These are phyloP conservation scores for Croton setiger DNA, from an alignment of 441 rosid genomes.

Conservation along the genomic window DNA sequence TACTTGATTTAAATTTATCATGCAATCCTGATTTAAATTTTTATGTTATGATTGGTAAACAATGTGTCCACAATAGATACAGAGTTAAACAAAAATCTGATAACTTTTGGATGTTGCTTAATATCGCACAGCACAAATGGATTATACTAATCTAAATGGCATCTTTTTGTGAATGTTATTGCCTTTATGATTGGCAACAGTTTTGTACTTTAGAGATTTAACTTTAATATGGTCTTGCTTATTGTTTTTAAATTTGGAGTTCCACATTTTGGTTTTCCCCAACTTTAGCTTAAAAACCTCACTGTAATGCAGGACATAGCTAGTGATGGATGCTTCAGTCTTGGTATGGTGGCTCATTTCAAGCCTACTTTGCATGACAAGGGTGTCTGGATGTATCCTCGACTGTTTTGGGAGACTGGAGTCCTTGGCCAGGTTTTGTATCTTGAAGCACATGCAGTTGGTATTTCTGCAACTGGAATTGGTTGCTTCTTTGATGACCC, in stretches of 20 bases:
- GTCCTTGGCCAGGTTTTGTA: slow-evolving; percentile 81
- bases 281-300: slow-evolving; percentile 6
- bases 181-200: neutral
- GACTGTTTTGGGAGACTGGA: slow-evolving; percentile 92
- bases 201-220: neutral
- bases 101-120: neutral
- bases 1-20: no score
- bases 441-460: slow-evolving; percentile 83
- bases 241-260: neutral
- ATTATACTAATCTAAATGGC: no score
- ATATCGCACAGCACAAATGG: neutral
- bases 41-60: neutral
- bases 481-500: slow-evolving; percentile 96
- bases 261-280: slow-evolving; percentile 1
- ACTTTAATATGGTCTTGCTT: neutral
- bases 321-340: slow-evolving; percentile 87
- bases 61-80: neutral
- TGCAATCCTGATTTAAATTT: neutral
- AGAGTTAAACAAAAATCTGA: neutral
- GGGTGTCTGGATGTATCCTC: slow-evolving; percentile 84
- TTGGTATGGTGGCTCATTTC: slow-evolving; percentile 80
- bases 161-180: neutral
- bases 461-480: slow-evolving; percentile 76
- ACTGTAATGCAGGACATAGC: slow-evolving; percentile 68
- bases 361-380: slow-evolving; percentile 51